Evolutionary conservation across 2,329 filamentous ascomycete genomes (phyloP).

Genomic region (Cercospora beticola): DNA sequence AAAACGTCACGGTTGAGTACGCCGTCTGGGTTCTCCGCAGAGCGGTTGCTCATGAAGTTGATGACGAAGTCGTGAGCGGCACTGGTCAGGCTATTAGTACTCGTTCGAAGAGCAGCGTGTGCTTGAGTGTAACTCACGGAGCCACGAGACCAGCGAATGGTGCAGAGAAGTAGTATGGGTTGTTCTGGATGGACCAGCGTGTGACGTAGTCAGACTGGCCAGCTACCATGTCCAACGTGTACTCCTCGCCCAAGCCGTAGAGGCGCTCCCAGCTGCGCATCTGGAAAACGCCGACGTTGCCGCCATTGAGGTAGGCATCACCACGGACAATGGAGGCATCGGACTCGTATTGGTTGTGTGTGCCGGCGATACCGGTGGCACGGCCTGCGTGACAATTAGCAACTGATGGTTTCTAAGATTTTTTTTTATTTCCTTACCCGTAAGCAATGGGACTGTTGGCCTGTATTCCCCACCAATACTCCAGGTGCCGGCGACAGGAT

Average conservation of each 20-base stretch:
- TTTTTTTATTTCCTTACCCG: conserved; percentile 30
- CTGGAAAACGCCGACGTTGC: conserved; percentile 15
- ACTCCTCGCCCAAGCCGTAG: conserved; percentile 32
- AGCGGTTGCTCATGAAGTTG: conserved; percentile 36
- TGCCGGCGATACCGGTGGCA: conserved; percentile 26
- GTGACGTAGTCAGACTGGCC: conserved; percentile 20
- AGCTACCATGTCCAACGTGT: conserved; percentile 26
- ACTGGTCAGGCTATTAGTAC: not conserved
- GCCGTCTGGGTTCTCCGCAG: conserved; percentile 26
- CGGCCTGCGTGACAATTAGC: no score
- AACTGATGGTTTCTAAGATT: no score
- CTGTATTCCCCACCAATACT: conserved; percentile 19
- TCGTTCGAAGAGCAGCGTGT: conserved; percentile 4
- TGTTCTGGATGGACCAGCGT: conserved; percentile 31
- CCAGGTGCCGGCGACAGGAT: conserved; percentile 13
- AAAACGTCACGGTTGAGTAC: conserved; percentile 23
- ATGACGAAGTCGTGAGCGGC: conserved; percentile 31
- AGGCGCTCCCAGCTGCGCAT: conserved; percentile 31
- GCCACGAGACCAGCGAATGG: conserved; percentile 24
- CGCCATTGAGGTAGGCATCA: conserved; percentile 36
- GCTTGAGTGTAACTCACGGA: conserved; percentile 21
- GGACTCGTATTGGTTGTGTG: conserved; percentile 41
- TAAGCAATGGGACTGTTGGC: conserved; percentile 10
- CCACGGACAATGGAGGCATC: conserved; percentile 39
- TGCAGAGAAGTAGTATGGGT: conserved; percentile 33